Evolutionary conservation across 2,329 filamentous ascomycete genomes (phyloP), one percentile per base, ranked within the genome.

Genomic region (Aspergillus ustus): DNA sequence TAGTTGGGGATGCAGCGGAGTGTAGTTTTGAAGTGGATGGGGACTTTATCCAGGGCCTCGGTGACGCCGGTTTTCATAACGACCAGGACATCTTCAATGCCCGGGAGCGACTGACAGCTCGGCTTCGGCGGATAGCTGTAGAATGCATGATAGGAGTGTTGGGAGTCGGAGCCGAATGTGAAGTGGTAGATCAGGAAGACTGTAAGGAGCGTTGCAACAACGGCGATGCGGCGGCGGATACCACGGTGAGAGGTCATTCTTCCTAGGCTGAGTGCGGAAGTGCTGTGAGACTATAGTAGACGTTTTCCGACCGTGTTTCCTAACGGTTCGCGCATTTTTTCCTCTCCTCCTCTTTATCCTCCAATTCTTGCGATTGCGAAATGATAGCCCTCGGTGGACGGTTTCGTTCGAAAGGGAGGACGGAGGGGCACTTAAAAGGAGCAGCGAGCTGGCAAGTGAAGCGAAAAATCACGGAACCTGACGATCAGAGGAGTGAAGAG

Each of bases 61-160:
- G 84, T 85, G 17, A 85, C 84, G 57, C 85, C 86, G 0, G 86
- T 88, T 64, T 84, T 83, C 63, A 88, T 76, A 9, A 87, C 75
- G 17, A 88, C 80, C 62, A 87, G 82, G 51, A 87, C 73, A 68
- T 87, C 79, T 3, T 84, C 77, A 22, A 82, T 74, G 13, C 79
- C 80, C 9, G 78, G 73, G 3, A 79, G 63, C 3, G 72, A 64
- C 6, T 75, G 75, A 29, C 76, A 78, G n/a, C 60, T 37, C 40
- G 6, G 29, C 22, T 43, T 48, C n/a, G 55, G 19, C 53, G 6
- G 40, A 11, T 28, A 44, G 19, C 17, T 53, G 28, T 25, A 19
- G n/a, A 56, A 62, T 59, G 64, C 45, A 57, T 50, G 49, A 13
- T 44, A 28, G 4, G 56, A 59, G 48, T 48, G 22, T 87, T 86